These are phyloP conservation scores for Hemisphaericaspora lyxosophila DNA, from an alignment of 1,139 yeast species.

Conservation along the genomic window DNA sequence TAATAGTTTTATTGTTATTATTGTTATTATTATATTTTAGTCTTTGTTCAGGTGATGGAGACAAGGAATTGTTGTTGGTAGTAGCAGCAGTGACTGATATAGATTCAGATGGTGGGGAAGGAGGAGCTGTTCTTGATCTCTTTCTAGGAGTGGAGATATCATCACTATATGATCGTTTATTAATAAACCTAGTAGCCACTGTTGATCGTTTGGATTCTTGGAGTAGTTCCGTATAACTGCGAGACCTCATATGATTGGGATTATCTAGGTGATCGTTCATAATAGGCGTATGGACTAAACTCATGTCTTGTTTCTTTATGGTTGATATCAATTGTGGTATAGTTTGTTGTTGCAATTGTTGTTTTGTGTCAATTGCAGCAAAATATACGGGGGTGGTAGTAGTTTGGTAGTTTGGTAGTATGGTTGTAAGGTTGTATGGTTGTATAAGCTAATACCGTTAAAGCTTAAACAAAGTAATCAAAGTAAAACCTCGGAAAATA, in stretches of 20 bases:
- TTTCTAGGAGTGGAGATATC: slow-evolving; percentile 21
- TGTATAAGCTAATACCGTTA: too few relatives aligned
- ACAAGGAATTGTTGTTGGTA: slow-evolving; percentile 1
- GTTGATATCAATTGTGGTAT: background rate
- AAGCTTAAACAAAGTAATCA: too few relatives aligned
- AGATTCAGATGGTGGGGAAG: slow-evolving; percentile 37
- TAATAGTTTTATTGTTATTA: slow-evolving; percentile 7
- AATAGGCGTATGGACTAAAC: slow-evolving; percentile 29
- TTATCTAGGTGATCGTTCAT: slow-evolving; percentile 29
- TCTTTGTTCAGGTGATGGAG: slow-evolving; percentile 1
- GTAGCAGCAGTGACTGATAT: background rate
- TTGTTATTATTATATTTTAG: background rate
- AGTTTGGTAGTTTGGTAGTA: too few relatives aligned
- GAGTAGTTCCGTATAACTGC: slow-evolving; percentile 28
- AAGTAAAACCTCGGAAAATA: slow-evolving; percentile 3
- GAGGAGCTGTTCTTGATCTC: slow-evolving; percentile 54
- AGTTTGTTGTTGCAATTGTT: background rate
- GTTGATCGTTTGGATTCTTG: slow-evolving; percentile 13
- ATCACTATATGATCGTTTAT: slow-evolving; percentile 29
- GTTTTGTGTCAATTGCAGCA: background rate
- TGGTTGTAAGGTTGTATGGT: too few relatives aligned
- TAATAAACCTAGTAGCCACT: slow-evolving; percentile 14
- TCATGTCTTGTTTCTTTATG: slow-evolving; percentile 13
- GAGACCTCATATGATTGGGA: slow-evolving; percentile 34
- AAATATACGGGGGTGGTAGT: too few relatives aligned